phyloP scores from a whole-genome alignment of 768 basidiomycete species.

The Chalciporus chontae region DNA sequence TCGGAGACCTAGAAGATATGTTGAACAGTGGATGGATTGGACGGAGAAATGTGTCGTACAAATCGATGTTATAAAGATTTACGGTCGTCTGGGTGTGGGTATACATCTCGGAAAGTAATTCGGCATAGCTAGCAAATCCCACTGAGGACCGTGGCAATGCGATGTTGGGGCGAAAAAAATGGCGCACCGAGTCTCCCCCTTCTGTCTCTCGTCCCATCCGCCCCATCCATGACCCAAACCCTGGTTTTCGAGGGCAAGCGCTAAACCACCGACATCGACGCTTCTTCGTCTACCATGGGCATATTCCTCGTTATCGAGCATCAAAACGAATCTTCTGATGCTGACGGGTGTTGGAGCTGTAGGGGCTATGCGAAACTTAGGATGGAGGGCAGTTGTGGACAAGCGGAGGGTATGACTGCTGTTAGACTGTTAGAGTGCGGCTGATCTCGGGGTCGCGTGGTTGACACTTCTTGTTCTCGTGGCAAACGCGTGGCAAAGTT shows the following conservation, averaged over 20 bases:
- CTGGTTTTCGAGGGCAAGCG: slow-evolving; percentile 64
- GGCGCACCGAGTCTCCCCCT: slow-evolving; percentile 49
- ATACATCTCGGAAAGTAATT: slow-evolving; percentile 82
- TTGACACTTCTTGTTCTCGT: slow-evolving; percentile 35
- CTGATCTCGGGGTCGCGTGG: slow-evolving; percentile 36
- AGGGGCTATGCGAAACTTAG: background rate
- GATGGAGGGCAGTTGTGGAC: slow-evolving; percentile 8
- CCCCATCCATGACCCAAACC: slow-evolving; percentile 73
- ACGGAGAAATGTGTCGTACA: slow-evolving; percentile 12
- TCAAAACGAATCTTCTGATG: background rate
- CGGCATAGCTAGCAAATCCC: slow-evolving; percentile 57
- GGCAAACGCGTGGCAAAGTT: slow-evolving; percentile 29
- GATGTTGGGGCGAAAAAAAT: slow-evolving; percentile 2
- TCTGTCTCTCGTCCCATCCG: slow-evolving; percentile 47
- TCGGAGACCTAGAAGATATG: slow-evolving; percentile 39
- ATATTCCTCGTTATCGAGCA: slow-evolving; percentile 30
- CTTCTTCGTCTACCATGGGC: slow-evolving; percentile 55
- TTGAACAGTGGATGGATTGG: slow-evolving; percentile 9
- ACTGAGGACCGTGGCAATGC: slow-evolving; percentile 8
- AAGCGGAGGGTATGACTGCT: background rate
- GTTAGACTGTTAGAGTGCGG: slow-evolving; percentile 14
- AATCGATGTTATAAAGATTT: slow-evolving; percentile 40
- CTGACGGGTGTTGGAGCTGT: background rate
- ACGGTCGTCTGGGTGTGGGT: slow-evolving; percentile 73
- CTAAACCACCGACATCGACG: slow-evolving; percentile 87